Conservation (phyloP, 2,329 filamentous ascomycete species). For the Fusarium beomiforme region DNA sequence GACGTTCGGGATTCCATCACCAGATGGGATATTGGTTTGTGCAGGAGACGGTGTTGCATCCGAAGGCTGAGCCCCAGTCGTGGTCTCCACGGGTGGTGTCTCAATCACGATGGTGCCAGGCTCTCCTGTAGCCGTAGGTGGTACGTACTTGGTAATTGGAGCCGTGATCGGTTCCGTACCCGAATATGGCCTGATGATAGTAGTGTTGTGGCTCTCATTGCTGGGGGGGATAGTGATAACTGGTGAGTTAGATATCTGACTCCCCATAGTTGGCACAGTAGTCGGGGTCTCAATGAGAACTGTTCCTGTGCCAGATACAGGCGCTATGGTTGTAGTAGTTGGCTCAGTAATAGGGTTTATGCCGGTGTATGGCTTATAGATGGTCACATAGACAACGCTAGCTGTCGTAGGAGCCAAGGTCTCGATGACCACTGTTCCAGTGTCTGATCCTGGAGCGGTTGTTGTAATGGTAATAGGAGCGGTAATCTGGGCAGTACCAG, state of each 20-base stretch:
- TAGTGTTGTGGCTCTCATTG: conserved; percentile 15
- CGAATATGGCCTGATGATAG: background rate
- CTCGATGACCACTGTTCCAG: conserved; percentile 22
- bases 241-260: background rate
- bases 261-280: background rate
- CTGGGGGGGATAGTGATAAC: conserved; percentile 17
- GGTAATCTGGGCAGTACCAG: background rate
- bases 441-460: background rate
- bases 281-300: conserved; percentile 29
- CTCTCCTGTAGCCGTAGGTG: background rate
- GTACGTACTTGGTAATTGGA: background rate
- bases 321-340: conserved; percentile 11
- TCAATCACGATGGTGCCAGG: conserved; percentile 10
- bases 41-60: too few species aligned
- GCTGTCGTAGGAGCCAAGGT: conserved; percentile 3
- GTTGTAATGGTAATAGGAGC: background rate
- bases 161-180: background rate
- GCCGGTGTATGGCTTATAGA: conserved; percentile 23
- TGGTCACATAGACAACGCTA: conserved; percentile 6
- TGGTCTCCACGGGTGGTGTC: background rate
- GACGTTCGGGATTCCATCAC: background rate
- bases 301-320: conserved; percentile 24
- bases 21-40: too few species aligned
- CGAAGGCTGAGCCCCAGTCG: too few species aligned
- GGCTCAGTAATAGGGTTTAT: too few species aligned